Evolutionary conservation across 2,329 filamentous ascomycete genomes (phyloP).

Genomic region (Apiospora sp.): DNA sequence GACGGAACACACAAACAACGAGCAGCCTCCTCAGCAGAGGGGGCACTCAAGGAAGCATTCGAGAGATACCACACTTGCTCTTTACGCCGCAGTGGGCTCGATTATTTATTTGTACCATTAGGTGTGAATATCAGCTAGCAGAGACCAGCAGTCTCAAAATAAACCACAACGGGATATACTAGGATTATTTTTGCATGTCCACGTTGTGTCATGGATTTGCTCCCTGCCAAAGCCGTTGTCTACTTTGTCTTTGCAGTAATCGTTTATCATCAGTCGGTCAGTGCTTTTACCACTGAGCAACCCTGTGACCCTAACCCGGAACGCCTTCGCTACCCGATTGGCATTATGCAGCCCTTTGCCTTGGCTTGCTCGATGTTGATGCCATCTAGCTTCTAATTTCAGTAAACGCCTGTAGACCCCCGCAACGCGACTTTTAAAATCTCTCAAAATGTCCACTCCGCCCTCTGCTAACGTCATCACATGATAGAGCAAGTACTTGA

Average conservation of each 20-base stretch:
- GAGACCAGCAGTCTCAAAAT: slow-evolving; percentile 16
- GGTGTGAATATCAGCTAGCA: slow-evolving; percentile 3
- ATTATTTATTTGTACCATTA: slow-evolving; percentile 20
- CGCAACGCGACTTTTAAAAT: not conserved
- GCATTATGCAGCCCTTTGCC: not conserved
- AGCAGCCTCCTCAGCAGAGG: not conserved
- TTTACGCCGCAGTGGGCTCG: slow-evolving; percentile 2
- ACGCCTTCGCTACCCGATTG: slow-evolving; percentile 19
- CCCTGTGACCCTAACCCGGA: slow-evolving; percentile 9
- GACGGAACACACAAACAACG: not conserved
- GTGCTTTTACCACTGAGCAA: not conserved
- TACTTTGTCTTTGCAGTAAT: not conserved
- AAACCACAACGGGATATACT: slow-evolving; percentile 11
- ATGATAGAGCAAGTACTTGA: slow-evolving; percentile 55
- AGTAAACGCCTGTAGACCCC: slow-evolving; percentile 24
- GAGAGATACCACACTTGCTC: slow-evolving; percentile 9
- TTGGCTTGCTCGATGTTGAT: slow-evolving; percentile 4
- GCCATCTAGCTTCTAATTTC: slow-evolving; percentile 15
- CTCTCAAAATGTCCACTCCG: not conserved
- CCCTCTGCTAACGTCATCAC: slow-evolving; percentile 43
- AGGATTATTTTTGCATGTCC: not conserved
- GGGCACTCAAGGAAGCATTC: not conserved
- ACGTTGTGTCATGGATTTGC: not conserved
- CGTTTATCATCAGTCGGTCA: not conserved
- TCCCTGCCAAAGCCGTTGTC: not conserved